phyloP scores from a whole-genome alignment of 345 rosid genomes.

The Eucalyptus cladocalyx region DNA sequence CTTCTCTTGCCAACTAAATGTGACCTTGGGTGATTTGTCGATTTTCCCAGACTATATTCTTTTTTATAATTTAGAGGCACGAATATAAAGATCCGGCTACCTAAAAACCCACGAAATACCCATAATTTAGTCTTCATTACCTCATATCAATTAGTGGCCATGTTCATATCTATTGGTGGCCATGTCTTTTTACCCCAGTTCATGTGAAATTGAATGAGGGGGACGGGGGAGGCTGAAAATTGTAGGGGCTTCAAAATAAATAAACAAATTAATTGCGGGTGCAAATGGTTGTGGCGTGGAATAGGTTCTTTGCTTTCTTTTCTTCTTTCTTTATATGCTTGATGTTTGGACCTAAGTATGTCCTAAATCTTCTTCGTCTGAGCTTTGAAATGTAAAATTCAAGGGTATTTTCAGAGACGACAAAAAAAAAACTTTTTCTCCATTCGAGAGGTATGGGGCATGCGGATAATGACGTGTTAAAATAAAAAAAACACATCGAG shows the following conservation, averaged over 20 bases:
- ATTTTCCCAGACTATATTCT: not conserved
- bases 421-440: no score
- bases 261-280: not conserved
- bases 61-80: not conserved
- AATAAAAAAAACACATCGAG: no score
- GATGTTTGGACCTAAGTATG: not conserved
- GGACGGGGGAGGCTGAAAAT: not conserved
- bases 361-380: no score
- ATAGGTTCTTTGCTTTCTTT: not conserved
- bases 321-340: not conserved
- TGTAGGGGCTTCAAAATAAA: not conserved
- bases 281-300: not conserved
- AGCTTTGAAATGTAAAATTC: no score
- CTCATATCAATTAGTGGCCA: not conserved
- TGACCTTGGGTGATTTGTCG: not conserved
- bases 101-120: not conserved
- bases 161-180: not conserved
- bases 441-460: fast-evolving
- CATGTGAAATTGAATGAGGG: not conserved
- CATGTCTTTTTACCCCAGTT: not conserved
- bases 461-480: no score
- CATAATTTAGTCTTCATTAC: not conserved
- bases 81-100: not conserved
- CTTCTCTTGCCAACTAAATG: not conserved
- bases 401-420: fast-evolving